phyloP scores from a whole-genome alignment of 129 eudicot genomes.

The Chrysanthemum makinoi region DNA sequence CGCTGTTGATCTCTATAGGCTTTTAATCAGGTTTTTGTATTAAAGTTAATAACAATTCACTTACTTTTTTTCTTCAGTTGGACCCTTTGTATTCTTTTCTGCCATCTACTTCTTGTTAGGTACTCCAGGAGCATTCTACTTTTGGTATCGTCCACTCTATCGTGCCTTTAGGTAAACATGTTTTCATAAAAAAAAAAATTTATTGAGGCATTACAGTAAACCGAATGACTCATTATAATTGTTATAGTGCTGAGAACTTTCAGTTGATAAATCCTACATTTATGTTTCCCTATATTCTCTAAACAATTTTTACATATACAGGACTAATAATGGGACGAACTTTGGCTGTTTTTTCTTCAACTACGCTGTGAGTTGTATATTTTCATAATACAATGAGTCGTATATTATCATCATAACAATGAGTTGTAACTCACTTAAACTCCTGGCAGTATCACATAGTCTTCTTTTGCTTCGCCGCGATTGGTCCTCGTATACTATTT shows the following conservation, averaged over 20 bases:
- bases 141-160: constrained; percentile 94
- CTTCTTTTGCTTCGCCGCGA: constrained; percentile 72
- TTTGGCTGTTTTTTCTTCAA: constrained; percentile 88
- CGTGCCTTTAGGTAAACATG: constrained; percentile 76
- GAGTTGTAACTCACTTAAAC: neutral
- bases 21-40: neutral
- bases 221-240: neutral
- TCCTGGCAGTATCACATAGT: constrained; percentile 61
- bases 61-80: constrained; percentile 35
- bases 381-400: neutral
- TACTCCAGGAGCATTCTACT: constrained; percentile 80
- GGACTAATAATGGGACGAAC: constrained; percentile 72
- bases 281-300: neutral
- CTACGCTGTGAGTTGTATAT: constrained; percentile 44
- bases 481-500: constrained; percentile 86
- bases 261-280: too few species aligned
- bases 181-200: too few species aligned
- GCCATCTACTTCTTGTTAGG: constrained; percentile 68
- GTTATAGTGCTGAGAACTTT: too few species aligned
- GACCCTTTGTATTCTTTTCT: constrained; percentile 61
- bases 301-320: constrained; percentile 16
- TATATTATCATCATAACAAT: neutral
- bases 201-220: neutral
- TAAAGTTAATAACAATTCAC: neutral
- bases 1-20: neutral